Evolutionary conservation across 2,329 filamentous ascomycete genomes (phyloP).

Genomic region (Arthrobotrys pseudoclavata): DNA sequence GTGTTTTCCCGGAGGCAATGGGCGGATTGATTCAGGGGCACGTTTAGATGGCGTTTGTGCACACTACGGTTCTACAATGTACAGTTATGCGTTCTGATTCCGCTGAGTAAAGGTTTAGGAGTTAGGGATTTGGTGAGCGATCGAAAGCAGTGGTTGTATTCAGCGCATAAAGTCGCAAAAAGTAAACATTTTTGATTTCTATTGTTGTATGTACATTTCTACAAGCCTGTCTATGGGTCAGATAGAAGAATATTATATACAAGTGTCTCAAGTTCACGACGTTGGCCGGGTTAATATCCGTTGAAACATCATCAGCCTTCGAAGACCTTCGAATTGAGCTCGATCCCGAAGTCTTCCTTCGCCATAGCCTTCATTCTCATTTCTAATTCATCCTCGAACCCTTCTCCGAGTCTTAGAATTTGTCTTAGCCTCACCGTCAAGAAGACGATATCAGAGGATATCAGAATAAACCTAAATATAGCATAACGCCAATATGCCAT

Average conservation of each 20-base stretch:
- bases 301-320: conserved; percentile 34
- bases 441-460: conserved; percentile 83
- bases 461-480: conserved; percentile 82
- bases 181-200: conserved; percentile 6
- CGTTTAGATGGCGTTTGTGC: conserved; percentile 34
- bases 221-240: not conserved
- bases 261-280: not conserved
- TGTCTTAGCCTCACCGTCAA: conserved; percentile 84
- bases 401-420: conserved; percentile 79
- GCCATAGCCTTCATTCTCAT: conserved; percentile 76
- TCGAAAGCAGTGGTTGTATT: not conserved
- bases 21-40: conserved; percentile 64
- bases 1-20: conserved; percentile 78
- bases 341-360: conserved; percentile 54
- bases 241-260: conserved; percentile 22
- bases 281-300: no score
- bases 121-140: not conserved
- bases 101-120: not conserved
- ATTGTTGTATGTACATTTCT: conserved; percentile 20
- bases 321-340: conserved; percentile 57
- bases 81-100: not conserved
- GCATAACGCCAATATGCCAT: conserved; percentile 81
- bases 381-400: conserved; percentile 96
- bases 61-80: not conserved
- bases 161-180: not conserved